These are phyloP conservation scores for Wickerhamiella cacticola DNA, from an alignment of 805 yeast species.

Conservation along the genomic window DNA sequence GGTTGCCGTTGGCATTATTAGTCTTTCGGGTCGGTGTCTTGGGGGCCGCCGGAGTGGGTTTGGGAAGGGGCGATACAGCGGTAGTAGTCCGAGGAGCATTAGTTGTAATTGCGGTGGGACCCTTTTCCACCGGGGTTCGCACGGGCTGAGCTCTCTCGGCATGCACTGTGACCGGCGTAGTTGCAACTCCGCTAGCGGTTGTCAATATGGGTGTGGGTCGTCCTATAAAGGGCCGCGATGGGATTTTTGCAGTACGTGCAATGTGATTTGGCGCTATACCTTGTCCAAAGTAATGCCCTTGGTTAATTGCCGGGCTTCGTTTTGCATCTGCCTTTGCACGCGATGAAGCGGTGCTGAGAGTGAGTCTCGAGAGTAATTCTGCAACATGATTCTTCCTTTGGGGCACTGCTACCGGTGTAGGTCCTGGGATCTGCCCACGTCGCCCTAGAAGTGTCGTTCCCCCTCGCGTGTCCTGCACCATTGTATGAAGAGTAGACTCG, in stretches of 20 bases:
- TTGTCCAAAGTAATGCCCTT: neutral
- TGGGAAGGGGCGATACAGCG: neutral
- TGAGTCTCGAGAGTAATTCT: constrained; percentile 26
- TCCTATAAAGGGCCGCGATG: constrained; percentile 1
- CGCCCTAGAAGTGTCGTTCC: constrained; percentile 7
- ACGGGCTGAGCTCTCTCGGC: neutral
- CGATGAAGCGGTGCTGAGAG: constrained; percentile 25
- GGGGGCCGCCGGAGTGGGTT: neutral
- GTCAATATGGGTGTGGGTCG: neutral
- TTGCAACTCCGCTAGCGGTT: neutral
- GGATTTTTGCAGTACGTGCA: constrained; percentile 1
- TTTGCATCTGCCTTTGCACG: constrained; percentile 19
- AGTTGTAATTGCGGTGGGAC: constrained; percentile 3
- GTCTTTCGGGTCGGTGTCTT: neutral
- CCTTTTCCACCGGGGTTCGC: neutral
- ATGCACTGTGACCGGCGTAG: neutral
- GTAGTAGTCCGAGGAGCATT: neutral
- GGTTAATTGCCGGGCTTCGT: constrained; percentile 7
- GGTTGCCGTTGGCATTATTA: too few relatives aligned
- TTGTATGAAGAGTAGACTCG: neutral
- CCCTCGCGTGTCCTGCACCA: constrained; percentile 3
- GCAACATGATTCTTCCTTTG: constrained; percentile 22
- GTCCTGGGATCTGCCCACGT: constrained; percentile 11
- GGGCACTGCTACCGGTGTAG: constrained; percentile 12
- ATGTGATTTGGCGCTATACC: neutral